These are phyloP conservation scores for Malus orientalis DNA, from an alignment of 306 rosid species.

Conservation along the genomic window DNA sequence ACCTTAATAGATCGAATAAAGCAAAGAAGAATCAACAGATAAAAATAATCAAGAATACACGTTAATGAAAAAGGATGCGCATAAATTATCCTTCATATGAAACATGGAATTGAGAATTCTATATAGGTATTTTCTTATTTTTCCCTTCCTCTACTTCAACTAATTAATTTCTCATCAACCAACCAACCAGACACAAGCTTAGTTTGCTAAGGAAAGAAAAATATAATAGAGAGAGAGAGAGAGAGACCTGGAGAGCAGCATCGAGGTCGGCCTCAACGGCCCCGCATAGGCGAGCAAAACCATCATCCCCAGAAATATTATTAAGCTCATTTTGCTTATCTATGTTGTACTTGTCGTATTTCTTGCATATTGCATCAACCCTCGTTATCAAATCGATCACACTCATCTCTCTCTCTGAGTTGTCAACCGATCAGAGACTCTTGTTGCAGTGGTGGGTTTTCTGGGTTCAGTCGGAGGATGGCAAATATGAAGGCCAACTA, in stretches of 20 bases:
- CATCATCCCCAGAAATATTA: conserved; percentile 13
- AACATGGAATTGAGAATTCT: neutral
- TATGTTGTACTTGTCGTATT: conserved; percentile 31
- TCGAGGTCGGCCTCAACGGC: conserved; percentile 16
- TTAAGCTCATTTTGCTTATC: conserved; percentile 18
- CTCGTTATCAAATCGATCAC: conserved; percentile 19
- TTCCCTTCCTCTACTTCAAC: neutral
- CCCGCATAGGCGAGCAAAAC: conserved; percentile 22
- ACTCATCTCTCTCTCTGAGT: conserved; percentile 6
- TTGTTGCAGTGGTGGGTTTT: neutral
- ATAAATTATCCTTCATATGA: neutral
- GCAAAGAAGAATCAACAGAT: no score
- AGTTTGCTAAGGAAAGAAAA: neutral
- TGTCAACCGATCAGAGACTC: neutral
- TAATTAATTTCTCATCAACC: neutral
- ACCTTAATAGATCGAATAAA: no score
- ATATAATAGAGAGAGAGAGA: neutral
- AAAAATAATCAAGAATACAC: no score
- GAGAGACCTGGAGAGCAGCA: conserved; percentile 20
- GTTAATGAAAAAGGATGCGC: no score
- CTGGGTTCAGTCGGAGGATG: neutral
- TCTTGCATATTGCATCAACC: conserved; percentile 28
- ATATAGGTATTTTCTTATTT: neutral
- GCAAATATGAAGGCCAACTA: no score
- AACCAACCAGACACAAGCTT: neutral